phyloP scores from a whole-genome alignment of 2,329 filamentous ascomycete genomes.

The Aspergillus novoparasiticus region DNA sequence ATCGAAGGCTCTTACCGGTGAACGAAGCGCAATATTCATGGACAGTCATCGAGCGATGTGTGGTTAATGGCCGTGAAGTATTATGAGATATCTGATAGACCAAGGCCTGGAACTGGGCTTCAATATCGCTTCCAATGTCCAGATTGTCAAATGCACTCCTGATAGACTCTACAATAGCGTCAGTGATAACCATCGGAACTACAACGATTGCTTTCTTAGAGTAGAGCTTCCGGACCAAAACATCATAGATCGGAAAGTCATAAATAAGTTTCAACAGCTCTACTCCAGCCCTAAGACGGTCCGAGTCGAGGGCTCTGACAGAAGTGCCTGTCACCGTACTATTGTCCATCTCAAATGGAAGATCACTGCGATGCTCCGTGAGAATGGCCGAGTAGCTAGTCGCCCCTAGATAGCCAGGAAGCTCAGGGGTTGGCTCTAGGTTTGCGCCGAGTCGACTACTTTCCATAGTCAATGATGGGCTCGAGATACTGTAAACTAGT shows the following conservation, averaged over 20 bases:
- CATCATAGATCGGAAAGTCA: constrained; percentile 27
- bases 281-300: constrained; percentile 33
- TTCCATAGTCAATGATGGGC: constrained; percentile 22
- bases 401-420: constrained; percentile 38
- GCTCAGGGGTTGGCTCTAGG: constrained; percentile 27
- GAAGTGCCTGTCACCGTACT: constrained; percentile 20
- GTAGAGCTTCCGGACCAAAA: constrained; percentile 32
- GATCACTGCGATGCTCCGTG: constrained; percentile 36
- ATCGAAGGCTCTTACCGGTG: constrained; percentile 37
- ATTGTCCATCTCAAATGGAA: constrained; percentile 34
- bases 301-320: constrained; percentile 25
- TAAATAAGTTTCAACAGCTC: constrained; percentile 34
- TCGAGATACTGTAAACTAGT: constrained; percentile 24
- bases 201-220: constrained; percentile 23
- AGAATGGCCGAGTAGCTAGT: constrained; percentile 40
- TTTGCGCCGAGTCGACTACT: constrained; percentile 23
- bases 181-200: constrained; percentile 29
- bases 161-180: constrained; percentile 30
- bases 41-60: constrained; percentile 31
- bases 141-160: constrained; percentile 29
- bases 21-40: constrained; percentile 35
- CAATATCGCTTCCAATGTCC: constrained; percentile 23
- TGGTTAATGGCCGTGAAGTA: constrained; percentile 29
- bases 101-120: constrained; percentile 30
- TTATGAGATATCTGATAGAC: constrained; percentile 34